A percentile compares a stretch with the other conserved stretches of the same genome.
These are phyloP conservation scores for Effrenium voratum DNA, from an alignment of 73 alveolate species.

Conservation along the genomic window DNA sequence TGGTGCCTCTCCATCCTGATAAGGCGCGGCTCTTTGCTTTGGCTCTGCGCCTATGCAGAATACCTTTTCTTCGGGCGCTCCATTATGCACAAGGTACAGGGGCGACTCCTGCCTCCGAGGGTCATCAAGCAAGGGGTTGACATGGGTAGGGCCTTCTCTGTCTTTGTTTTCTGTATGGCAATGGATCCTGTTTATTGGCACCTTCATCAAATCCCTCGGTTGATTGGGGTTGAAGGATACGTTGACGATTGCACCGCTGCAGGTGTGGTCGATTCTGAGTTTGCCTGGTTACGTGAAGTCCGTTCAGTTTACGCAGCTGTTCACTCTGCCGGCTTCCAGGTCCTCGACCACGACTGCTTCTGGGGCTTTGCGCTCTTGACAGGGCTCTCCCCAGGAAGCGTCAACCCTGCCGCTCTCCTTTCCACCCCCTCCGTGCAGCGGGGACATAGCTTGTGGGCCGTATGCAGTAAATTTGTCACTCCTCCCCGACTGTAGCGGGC, in stretches of 20 bases:
- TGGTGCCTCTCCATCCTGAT: background rate
- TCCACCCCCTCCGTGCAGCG: too few relatives aligned
- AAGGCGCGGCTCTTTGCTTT: background rate
- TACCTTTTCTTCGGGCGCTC: background rate
- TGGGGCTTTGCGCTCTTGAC: too few relatives aligned
- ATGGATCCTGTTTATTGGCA: background rate
- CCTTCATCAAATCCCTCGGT: background rate
- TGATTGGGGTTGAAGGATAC: background rate
- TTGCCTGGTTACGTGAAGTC: too few relatives aligned
- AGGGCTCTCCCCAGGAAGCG: too few relatives aligned
- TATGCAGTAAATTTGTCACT: too few relatives aligned
- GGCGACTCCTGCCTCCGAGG: background rate
- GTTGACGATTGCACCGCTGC: background rate
- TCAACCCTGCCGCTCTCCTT: too few relatives aligned
- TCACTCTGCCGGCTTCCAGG: too few relatives aligned
- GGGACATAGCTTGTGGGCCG: too few relatives aligned
- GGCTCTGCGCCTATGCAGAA: background rate
- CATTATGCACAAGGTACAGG: background rate
- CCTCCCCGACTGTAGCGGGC: too few relatives aligned
- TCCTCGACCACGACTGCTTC: too few relatives aligned
- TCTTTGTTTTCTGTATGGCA: background rate
- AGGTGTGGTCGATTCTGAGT: too few relatives aligned
- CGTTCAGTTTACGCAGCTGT: too few relatives aligned
- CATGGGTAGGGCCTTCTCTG: conserved; percentile 11
- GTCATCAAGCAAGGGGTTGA: background rate